Conservation (phyloP, 1,284 basidiomycete genomes). For the Malassezia slooffiae region DNA sequence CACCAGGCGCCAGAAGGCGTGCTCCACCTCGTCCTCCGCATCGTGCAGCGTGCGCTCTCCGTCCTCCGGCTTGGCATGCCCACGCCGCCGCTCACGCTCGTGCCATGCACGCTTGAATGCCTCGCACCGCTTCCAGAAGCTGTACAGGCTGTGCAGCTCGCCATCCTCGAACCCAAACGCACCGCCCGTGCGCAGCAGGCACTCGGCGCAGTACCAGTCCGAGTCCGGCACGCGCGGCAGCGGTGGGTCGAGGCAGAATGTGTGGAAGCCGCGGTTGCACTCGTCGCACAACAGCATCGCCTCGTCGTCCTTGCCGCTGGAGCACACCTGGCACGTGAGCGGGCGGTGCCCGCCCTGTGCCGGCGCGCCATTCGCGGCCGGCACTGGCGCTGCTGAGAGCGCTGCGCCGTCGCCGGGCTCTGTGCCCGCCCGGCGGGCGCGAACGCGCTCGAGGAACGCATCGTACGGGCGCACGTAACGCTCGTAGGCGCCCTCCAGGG, state of each 20-base stretch:
- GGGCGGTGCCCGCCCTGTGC: too few relatives aligned
- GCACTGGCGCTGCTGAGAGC: too few relatives aligned
- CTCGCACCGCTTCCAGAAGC: constrained; percentile 79
- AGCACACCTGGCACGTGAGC: neutral
- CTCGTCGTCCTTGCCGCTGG: constrained; percentile 53
- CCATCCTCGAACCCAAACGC: constrained; percentile 99
- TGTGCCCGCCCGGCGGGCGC: constrained; percentile 16
- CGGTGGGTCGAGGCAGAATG: constrained; percentile 87
- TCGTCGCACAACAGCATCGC: constrained; percentile 93
- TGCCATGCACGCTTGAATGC: constrained; percentile 66
- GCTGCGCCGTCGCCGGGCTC: neutral
- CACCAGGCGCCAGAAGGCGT: constrained; percentile 93
- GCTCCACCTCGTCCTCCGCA: constrained; percentile 80
- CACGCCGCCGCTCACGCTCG: constrained; percentile 45
- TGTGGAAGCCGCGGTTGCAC: constrained; percentile 89
- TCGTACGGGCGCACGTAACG: constrained; percentile 90
- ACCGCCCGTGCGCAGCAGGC: constrained; percentile 82
- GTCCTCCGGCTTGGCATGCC: constrained; percentile 8
- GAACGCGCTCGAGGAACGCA: constrained; percentile 55
- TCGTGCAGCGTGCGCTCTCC: constrained; percentile 50
- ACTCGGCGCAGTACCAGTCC: constrained; percentile 92
- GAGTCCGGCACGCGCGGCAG: constrained; percentile 72
- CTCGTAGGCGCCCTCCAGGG: constrained; percentile 78
- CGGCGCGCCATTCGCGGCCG: too few relatives aligned
- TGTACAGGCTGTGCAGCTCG: constrained; percentile 82